phyloP scores from a whole-genome alignment of 495 filamentous ascomycete species.

The Talaromyces thailandensis region DNA sequence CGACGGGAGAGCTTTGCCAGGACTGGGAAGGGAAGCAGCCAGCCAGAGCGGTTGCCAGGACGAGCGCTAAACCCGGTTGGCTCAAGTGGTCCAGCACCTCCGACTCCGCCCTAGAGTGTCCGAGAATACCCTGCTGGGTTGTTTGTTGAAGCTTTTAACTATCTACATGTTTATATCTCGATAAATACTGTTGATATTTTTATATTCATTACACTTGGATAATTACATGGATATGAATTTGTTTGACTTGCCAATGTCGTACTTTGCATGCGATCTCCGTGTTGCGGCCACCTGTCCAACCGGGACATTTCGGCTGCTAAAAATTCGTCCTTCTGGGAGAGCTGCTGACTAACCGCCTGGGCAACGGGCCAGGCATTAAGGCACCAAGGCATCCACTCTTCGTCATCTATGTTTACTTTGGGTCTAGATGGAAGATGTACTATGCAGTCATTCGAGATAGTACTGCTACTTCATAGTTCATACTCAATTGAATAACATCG shows the following conservation, averaged over 20 bases:
- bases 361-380: background rate
- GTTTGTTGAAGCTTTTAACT: background rate
- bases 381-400: background rate
- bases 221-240: background rate
- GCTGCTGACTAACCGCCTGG: background rate
- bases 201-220: too few species aligned
- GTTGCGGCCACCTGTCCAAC: slow-evolving; percentile 6
- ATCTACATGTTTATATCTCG: too few species aligned
- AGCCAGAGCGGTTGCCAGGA: slow-evolving; percentile 35
- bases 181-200: background rate
- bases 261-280: background rate
- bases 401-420: background rate
- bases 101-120: slow-evolving; percentile 33
- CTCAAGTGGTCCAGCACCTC: slow-evolving; percentile 28
- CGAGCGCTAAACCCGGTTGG: slow-evolving; percentile 37
- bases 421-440: too few species aligned
- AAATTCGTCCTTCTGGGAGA: background rate
- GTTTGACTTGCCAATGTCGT: background rate
- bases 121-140: background rate
- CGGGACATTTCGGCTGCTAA: slow-evolving; percentile 5
- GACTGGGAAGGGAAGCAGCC: too few species aligned
- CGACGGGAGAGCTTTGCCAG: slow-evolving; percentile 46
- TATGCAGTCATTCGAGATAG: too few species aligned
- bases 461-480: too few species aligned
- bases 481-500: background rate